These are phyloP conservation scores for Mediolabrus comicus DNA, from an alignment of 108 stramenopile species.

Conservation along the genomic window DNA sequence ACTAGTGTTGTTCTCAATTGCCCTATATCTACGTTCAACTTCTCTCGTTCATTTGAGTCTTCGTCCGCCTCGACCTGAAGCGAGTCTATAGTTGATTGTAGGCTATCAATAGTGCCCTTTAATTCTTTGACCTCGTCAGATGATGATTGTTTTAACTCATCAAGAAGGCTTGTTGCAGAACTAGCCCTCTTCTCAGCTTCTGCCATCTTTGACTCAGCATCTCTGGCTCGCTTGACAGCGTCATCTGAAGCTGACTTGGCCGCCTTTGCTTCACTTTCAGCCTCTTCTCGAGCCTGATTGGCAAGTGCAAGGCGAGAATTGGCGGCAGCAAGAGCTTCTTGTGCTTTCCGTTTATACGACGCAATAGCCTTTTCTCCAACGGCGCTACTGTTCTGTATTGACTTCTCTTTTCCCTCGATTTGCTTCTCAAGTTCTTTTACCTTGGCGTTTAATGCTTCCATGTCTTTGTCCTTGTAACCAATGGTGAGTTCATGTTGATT, in stretches of 20 bases:
- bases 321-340: conserved; percentile 69
- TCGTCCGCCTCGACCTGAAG: conserved; percentile 28
- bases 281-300: conserved; percentile 84
- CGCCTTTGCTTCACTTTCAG: conserved; percentile 78
- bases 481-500: conserved; percentile 55
- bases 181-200: conserved; percentile 58
- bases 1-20: conserved; percentile 11
- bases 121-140: conserved; percentile 43
- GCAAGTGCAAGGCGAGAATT: conserved; percentile 79
- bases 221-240: conserved; percentile 62
- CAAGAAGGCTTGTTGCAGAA: conserved; percentile 7
- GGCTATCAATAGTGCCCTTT: conserved; percentile 32
- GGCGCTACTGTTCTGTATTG: conserved; percentile 47
- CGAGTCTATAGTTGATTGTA: conserved; percentile 25
- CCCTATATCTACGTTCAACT: conserved; percentile 38
- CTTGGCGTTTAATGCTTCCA: conserved; percentile 46
- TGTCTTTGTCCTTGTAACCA: conserved; percentile 60
- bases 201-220: conserved; percentile 58
- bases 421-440: conserved; percentile 42
- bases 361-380: conserved; percentile 69
- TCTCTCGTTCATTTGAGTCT: conserved; percentile 23
- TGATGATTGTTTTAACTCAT: conserved; percentile 14
- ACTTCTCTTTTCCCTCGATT: conserved; percentile 38
- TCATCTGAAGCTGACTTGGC: conserved; percentile 70
- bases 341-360: conserved; percentile 86